A percentile compares a stretch with the other conserved stretches of the same genome.
phyloP scores from a whole-genome alignment of 2,329 filamentous ascomycete genomes.

The Plenodomus lindquistii region DNA sequence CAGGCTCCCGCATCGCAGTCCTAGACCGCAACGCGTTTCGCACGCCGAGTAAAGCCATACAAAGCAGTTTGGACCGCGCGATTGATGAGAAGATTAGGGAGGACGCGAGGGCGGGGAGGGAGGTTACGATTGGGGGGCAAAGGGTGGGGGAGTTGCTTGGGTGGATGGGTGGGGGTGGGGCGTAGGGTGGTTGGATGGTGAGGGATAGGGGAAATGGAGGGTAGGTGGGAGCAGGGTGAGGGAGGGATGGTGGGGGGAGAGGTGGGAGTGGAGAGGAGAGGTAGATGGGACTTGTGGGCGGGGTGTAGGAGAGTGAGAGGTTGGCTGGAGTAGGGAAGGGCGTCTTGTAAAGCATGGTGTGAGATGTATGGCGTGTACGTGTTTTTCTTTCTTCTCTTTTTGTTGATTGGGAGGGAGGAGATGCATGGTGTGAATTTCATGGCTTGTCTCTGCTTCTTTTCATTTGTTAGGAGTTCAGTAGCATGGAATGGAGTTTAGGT shows the following conservation, averaged over 20 bases:
- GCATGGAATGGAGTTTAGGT: too few relatives aligned
- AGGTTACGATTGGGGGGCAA: constrained; percentile 17
- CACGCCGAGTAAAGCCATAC: constrained; percentile 29
- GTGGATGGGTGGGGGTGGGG: neutral
- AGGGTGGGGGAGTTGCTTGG: constrained; percentile 12
- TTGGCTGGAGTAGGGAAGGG: neutral
- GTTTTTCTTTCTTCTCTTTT: too few relatives aligned
- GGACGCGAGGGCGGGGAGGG: constrained; percentile 14
- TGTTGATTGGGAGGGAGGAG: too few relatives aligned
- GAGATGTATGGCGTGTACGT: too few relatives aligned
- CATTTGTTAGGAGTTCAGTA: too few relatives aligned
- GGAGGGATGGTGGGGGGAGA: neutral
- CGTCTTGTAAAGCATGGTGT: too few relatives aligned
- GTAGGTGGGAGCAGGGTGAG: neutral
- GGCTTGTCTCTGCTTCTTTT: too few relatives aligned
- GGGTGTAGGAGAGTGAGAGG: neutral
- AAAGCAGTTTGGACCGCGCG: constrained; percentile 20
- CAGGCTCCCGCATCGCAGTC: neutral
- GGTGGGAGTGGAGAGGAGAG: neutral
- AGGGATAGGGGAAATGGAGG: neutral
- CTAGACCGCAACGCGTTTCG: constrained; percentile 17
- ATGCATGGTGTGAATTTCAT: too few relatives aligned
- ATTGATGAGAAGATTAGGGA: constrained; percentile 34
- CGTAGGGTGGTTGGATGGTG: neutral
- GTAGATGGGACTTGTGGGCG: too few relatives aligned